Evolutionary conservation across 2,329 filamentous ascomycete species (phyloP), one percentile per base, ranked within the genome.

Genomic region (Arthrobotrys conoides): DNA sequence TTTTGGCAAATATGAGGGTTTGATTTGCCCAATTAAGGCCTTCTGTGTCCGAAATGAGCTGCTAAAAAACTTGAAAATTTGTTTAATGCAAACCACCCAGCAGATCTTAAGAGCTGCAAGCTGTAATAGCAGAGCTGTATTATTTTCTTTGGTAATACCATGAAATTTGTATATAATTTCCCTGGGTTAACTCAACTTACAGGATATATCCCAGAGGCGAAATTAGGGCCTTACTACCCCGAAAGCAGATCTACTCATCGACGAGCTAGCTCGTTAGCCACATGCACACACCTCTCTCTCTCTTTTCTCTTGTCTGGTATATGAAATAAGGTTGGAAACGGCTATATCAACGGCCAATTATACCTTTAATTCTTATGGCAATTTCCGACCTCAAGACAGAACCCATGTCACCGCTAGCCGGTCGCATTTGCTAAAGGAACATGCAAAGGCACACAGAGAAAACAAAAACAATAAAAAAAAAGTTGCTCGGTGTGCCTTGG

Each of bases 171-270:
- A 71, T 71, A 78, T 72, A 78, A 78, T 78, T 71, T 66, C 61
- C 49, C 53, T 68, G 63, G 53, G 46, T 78, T 51, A 59, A 69
- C 61, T 16, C 10, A 49, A 72, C 46, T 64, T 66, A 78, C 75
- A 78, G 75, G 75, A 78, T 68, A 68, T 46, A 78, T 78, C 75
- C 75, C 75, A 69, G 75, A 78, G 75, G 75, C 75, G 75, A 78
- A 72, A 78, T 78, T 78, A 70, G 73, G 30, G 38, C 33, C 51
- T 22, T 38, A 66, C 57, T 66, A 59, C 51, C 61, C 66, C 46
- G 49, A 57, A 70, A 77, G 63, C 65, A 66, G 63, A 77, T 67
- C 73, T 67, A 51, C 24, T 55, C 66, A 69, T 59, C 61, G 49
- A 57, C 48, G n/a, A 38, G 59, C 27, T 51, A 49, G 53, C 53